Evolutionary conservation across 139 green algal genomes (phyloP).

Genomic region (Auxenochlorella pyrenoidosa): DNA sequence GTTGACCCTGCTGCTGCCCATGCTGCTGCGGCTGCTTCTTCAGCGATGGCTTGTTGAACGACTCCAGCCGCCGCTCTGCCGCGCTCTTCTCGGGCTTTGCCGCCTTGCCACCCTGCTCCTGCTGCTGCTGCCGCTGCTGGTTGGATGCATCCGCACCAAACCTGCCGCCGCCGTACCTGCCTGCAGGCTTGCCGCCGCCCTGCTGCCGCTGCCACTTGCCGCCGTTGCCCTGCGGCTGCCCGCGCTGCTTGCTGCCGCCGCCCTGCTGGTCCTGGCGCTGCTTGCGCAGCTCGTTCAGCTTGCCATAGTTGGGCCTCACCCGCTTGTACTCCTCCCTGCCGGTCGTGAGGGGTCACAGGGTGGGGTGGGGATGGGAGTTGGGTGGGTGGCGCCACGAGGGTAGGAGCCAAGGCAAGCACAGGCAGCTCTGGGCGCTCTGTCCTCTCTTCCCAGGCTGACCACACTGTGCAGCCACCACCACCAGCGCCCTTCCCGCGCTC

Average conservation of each 20-base stretch:
- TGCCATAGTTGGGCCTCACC: constrained; percentile 41
- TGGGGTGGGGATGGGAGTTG: background rate
- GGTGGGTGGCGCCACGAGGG: no score
- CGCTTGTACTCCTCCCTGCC: constrained; percentile 27
- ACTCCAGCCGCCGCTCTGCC: constrained; percentile 41
- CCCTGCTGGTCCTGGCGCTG: background rate
- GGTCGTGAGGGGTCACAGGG: background rate
- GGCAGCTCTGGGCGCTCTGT: no score
- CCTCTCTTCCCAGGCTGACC: no score
- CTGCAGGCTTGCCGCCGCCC: background rate
- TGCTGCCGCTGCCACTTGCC: constrained; percentile 47
- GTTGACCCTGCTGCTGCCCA: background rate
- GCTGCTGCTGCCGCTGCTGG: constrained; percentile 16
- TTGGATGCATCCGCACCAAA: no score
- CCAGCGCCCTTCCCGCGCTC: no score
- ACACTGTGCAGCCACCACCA: no score
- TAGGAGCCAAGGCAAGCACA: no score
- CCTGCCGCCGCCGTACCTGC: background rate
- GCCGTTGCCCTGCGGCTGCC: background rate
- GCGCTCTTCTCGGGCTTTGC: background rate
- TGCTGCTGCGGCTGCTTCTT: constrained; percentile 22
- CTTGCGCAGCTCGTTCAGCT: constrained; percentile 35
- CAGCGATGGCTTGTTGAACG: constrained; percentile 40
- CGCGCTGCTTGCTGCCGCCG: background rate
- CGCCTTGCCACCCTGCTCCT: constrained; percentile 7